Conservation (phyloP, 2,329 filamentous ascomycete genomes). For the Trichocomaceae sp. region DNA sequence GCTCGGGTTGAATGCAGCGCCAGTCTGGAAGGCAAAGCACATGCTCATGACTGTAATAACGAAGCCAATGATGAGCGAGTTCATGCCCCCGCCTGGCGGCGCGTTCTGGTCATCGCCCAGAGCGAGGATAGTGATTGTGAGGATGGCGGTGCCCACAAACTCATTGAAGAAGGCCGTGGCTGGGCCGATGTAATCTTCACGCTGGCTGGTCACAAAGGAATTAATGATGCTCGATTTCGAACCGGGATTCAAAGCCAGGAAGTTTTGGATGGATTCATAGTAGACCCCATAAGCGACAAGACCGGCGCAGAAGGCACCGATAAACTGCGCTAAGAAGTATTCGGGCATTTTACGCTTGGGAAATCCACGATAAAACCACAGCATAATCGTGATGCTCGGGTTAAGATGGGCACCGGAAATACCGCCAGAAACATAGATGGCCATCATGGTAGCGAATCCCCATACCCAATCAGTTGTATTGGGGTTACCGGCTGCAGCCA, state of each 20-base stretch:
- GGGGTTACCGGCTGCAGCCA: constrained; percentile 35
- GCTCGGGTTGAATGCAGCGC: constrained; percentile 44
- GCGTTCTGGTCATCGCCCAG: constrained; percentile 44
- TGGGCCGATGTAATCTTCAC: constrained; percentile 32
- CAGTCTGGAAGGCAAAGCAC: constrained; percentile 43
- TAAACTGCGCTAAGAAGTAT: constrained; percentile 48
- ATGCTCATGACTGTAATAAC: constrained; percentile 29
- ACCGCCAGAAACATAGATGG: constrained; percentile 44
- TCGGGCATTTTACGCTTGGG: constrained; percentile 46
- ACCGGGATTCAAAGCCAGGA: constrained; percentile 23
- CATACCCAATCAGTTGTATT: constrained; percentile 44
- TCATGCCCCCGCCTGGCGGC: constrained; percentile 47
- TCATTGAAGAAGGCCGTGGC: constrained; percentile 44
- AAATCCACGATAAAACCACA: constrained; percentile 48
- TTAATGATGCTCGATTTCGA: constrained; percentile 26
- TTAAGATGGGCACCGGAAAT: constrained; percentile 45
- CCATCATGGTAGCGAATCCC: constrained; percentile 51
- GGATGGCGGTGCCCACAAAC: constrained; percentile 39
- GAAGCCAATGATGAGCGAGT: constrained; percentile 45
- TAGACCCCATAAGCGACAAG: constrained; percentile 43
- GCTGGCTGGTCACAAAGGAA: constrained; percentile 43
- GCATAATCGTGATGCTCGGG: constrained; percentile 39
- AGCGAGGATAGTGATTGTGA: constrained; percentile 39
- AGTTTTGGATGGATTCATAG: constrained; percentile 27
- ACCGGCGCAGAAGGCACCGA: constrained; percentile 47